Base-by-base conservation (phyloP, 306 rosid species). In the Casuarina cunninghamiana region DNA sequence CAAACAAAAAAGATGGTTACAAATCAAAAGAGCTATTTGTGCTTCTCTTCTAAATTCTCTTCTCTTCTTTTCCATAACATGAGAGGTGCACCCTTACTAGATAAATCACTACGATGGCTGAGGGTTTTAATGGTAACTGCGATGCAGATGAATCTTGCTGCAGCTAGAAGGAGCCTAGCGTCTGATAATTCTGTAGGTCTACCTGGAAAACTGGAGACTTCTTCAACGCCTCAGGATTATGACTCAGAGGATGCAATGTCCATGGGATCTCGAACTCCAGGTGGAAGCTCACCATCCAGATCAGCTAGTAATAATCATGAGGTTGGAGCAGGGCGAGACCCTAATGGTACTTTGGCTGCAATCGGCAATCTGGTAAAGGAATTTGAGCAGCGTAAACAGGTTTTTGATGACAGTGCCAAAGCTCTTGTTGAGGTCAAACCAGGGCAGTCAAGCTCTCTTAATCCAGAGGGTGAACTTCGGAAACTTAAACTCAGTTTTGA, bases 91-190 rank as follows among this genome's bases (percentile, higher is more conserved):
- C 46, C 61, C 21, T 58, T 72, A 11, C 48, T 72, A 26, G 10
- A 67, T 55, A 5, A n/a, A 50, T 5, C 13, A 43, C 60, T n/a
- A 45, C 7, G 72, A 38, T 68, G 38, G 74, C 10, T 46, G 46
- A 58, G 37, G 38, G 70, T 77, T 63, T 75, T 77, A 19, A 78
- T 67, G 86, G 73, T 79, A 72, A 81, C 77, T 80, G 75, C 74
- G 55, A 72, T 80, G 90, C 97, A 96, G 99, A 87, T 50, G 87
- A 96, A 94, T 84, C 97, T 96, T 75, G 81, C 97, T 75, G 91
- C 91, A 55, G 98, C 99, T 48, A 88, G 88, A 78, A 93, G 75
- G 93, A 93, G 94, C 89, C 93, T 93, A 78, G 83, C 78, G 60
- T 54, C 90, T 61, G 96, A 87, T 57, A 83, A 77, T 62, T 57